Evolutionary conservation across 2,329 filamentous ascomycete genomes (phyloP).

Genomic region (Diplodia scrobiculata): DNA sequence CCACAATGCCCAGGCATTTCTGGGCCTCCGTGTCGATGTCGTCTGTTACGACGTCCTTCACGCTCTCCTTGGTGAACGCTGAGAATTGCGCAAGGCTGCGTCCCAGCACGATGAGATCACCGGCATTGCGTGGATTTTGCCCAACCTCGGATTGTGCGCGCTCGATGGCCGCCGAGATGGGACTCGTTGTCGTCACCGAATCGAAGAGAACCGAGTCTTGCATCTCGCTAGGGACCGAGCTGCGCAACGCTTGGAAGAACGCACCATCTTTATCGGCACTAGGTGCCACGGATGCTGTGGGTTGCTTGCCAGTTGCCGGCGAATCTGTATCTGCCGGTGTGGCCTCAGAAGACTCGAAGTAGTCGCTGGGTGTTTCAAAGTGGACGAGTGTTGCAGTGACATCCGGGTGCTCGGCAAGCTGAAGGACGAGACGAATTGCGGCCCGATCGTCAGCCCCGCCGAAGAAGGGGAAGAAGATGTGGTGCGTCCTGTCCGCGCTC

Average conservation of each 20-base stretch:
- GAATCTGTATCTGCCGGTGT: slow-evolving; percentile 16
- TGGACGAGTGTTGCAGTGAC: slow-evolving; percentile 77
- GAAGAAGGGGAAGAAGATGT: slow-evolving; percentile 84
- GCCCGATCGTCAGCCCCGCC: slow-evolving; percentile 79
- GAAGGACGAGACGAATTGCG: slow-evolving; percentile 78
- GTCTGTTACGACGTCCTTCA: slow-evolving; percentile 31
- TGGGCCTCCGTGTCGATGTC: slow-evolving; percentile 44
- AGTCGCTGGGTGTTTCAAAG: slow-evolving; percentile 45
- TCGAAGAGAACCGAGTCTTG: slow-evolving; percentile 62
- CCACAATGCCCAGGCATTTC: slow-evolving; percentile 60
- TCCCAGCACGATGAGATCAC: slow-evolving; percentile 71
- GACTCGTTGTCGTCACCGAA: slow-evolving; percentile 43
- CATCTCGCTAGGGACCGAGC: slow-evolving; percentile 58
- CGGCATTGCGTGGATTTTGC: slow-evolving; percentile 64
- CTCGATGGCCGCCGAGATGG: slow-evolving; percentile 52
- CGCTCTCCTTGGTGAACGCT: slow-evolving; percentile 32
- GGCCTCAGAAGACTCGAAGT: slow-evolving; percentile 25
- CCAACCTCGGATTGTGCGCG: slow-evolving; percentile 63
- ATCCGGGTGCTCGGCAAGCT: slow-evolving; percentile 76
- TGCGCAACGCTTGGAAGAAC: slow-evolving; percentile 61
- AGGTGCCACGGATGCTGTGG: slow-evolving; percentile 24
- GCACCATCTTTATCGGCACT: slow-evolving; percentile 50
- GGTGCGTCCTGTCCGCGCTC: slow-evolving; percentile 70
- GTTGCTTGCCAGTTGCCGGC: slow-evolving; percentile 28
- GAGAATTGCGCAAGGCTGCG: slow-evolving; percentile 43